Evolutionary conservation across 805 yeast species (phyloP).

Genomic region (Candida anglica): DNA sequence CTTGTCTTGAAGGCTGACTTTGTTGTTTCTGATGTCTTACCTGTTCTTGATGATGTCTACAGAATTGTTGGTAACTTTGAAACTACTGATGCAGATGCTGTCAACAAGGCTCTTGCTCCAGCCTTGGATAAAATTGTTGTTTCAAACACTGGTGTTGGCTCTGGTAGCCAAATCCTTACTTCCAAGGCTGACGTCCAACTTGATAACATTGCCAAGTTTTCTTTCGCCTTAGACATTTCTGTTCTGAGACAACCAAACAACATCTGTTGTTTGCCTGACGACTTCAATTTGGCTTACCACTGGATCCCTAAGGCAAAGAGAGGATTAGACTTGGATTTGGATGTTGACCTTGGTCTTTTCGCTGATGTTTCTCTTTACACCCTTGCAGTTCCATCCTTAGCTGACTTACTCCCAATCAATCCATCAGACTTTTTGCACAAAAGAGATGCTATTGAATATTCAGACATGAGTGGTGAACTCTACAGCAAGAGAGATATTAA

Average conservation of each 20-base stretch:
- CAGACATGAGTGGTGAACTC: background rate
- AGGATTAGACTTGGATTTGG: too few species aligned
- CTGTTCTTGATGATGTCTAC: constrained; percentile 11
- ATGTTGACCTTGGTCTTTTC: background rate
- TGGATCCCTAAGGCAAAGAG: background rate
- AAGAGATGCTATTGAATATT: background rate
- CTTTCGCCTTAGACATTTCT: constrained; percentile 15
- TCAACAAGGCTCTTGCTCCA: constrained; percentile 7
- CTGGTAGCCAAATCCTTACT: constrained; percentile 9
- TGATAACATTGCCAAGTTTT: constrained; percentile 14
- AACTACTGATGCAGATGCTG: constrained; percentile 11
- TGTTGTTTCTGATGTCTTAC: constrained; percentile 10
- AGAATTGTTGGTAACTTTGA: constrained; percentile 15
- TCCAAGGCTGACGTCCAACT: constrained; percentile 6
- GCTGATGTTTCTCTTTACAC: constrained; percentile 1
- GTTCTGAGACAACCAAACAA: constrained; percentile 10
- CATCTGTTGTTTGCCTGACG: constrained; percentile 21
- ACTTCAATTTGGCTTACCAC: constrained; percentile 13
- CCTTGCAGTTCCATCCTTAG: background rate
- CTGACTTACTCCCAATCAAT: too few species aligned
- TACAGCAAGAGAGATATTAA: background rate
- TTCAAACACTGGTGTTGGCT: constrained; percentile 17
- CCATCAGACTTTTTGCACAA: background rate
- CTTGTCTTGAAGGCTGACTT: constrained; percentile 13
- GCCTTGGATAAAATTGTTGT: constrained; percentile 11